Base-by-base conservation (phyloP, 495 filamentous ascomycete species). In the Halenospora varia region DNA sequence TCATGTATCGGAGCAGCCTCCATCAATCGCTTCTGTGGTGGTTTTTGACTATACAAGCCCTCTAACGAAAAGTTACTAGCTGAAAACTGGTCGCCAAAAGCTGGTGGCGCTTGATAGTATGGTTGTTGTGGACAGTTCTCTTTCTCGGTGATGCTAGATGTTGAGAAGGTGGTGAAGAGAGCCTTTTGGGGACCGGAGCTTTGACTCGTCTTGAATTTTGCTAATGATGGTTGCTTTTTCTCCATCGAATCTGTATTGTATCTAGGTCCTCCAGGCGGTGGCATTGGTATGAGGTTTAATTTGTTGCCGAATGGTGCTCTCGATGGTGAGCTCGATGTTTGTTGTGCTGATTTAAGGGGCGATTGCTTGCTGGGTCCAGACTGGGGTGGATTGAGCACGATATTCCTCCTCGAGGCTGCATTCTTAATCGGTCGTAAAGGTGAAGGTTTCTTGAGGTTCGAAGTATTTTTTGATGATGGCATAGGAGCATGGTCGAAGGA, bases 191-290 rank as follows among this genome's bases (percentile, higher is more conserved):
- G 80, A 10, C 10, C 47, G 23, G 18, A 6, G 3, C 4, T 17
- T 45, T n/a, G 42, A 9, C 42, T n/a, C 8, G 47, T 49, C 67
- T 82, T 78, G 70, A 80, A 81, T 60, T 73, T 72, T n/a, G 77
- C 79, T 71, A 84, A 80, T 40, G 82, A 63, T 8, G 86, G 78
- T 20, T 73, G 70, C 64, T 88, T 90, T 77, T 96, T 96, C 64
- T 84, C 75, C 24, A 88, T 89, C 13, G 91, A 94, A 72, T 94
- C 92, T n/a, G 90, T 96, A 48, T 78, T 77, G 63, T 88, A 87
- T 56, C 71, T 75, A 40, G 82, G 75, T 53, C 78, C 73, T 56
- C 71, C 67, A 18, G 92, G 90, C 2, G 89, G 89, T 50, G 85
- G 84, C 70, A 95, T 90, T 46, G 84, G 80, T 53, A 92, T 72